Evolutionary conservation across 2,329 filamentous ascomycete species (phyloP), one percentile per base, ranked within the genome.

Genomic region (Trichoderma arundinaceum): DNA sequence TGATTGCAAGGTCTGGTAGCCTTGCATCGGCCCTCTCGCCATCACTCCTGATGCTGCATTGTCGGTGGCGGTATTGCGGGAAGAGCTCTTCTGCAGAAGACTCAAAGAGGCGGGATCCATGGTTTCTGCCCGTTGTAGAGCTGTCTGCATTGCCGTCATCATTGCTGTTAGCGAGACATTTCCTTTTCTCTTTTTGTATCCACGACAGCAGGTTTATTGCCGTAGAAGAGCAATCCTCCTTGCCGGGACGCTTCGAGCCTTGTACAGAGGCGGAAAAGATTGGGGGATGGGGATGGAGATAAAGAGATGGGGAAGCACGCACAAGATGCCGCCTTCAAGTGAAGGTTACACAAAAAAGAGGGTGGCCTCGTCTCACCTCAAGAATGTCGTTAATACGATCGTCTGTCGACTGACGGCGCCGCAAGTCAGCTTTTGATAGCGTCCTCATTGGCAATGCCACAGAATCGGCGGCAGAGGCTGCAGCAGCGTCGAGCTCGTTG

Each of bases 321-420:
- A 64, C 52, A 38, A 17, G 32, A 54, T 4, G 32, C 39, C 39
- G 59, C 59, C 49, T 63, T 54, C n/a, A 54, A 63, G n/a, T 39
- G 38, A 63, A 44, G 41, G n/a, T 12, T n/a, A 41, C 17, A 57
- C 49, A 46, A 28, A 56, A 17, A 39, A 41, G n/a, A 43, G 44
- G 33, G 38, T 52, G 58, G 48, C 52, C 44, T 51, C 53, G 57
- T 53, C 79, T 71, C 73, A 83, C 81, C 77, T 83, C 78, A 65
- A 83, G 76, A 63, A 83, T 82, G 66, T 78, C 78, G 67, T 77
- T 76, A 68, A 83, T 76, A 60, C 80, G 80, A 64, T 79, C 78
- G 66, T 74, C 77, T 8, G 74, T 77, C 32, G 79, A 78, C 41
- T 72, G 74, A 35, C 73, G 70, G 38, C 72, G 69, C 39, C 69